Evolutionary conservation across 495 filamentous ascomycete genomes (phyloP), one percentile per base, ranked within the genome.

Genomic region (Articulospora tetracladia): DNA sequence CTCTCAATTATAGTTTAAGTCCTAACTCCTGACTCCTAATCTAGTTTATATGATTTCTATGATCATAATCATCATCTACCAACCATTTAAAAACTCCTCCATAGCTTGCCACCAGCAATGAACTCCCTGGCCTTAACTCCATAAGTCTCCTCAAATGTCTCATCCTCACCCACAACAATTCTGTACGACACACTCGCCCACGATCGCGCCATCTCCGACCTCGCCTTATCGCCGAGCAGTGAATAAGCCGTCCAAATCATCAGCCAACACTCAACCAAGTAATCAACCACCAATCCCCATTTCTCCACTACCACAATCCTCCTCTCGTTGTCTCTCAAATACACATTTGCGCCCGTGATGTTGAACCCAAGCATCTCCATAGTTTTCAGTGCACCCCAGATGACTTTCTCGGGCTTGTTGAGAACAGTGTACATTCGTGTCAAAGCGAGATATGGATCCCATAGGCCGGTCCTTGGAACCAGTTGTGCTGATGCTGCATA

Each of bases 121-220:
- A 50, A 25, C 4, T 4, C 47, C 23, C 7, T 50, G 12, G 47
- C 47, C 25, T 27, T 50, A 11, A 3, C 8, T 2, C 47, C 47
- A 50, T 50, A 50, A 50, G 22, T 50, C 47, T 44, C 44, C 65
- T 50, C 59, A 68, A 61, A 61, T 63, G 69, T 58, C 44, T 74
- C 75, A 26, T 73, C 71, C 63, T 79, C 78, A 0, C 78, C 76
- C 30, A 71, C 57, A 53, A 64, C 70, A 1, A 79, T 74, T 58
- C 61, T 63, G 62, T 80, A 79, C 19, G 68, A 57, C 4, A 72
- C 54, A 8, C 54, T 69, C 3, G 73, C 75, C 67, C 73, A 79
- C 19, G 57, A 58, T 51, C 70, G 63, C 4, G 69, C 74, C 46
- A 69, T 58, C 6, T 39, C 27, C 20, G 53, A 64, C 12, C n/a